Evolutionary conservation across 371 early-diverging fungal genomes (phyloP), one percentile per base, ranked within the genome.

Genomic region (Synchytrium microbalum): DNA sequence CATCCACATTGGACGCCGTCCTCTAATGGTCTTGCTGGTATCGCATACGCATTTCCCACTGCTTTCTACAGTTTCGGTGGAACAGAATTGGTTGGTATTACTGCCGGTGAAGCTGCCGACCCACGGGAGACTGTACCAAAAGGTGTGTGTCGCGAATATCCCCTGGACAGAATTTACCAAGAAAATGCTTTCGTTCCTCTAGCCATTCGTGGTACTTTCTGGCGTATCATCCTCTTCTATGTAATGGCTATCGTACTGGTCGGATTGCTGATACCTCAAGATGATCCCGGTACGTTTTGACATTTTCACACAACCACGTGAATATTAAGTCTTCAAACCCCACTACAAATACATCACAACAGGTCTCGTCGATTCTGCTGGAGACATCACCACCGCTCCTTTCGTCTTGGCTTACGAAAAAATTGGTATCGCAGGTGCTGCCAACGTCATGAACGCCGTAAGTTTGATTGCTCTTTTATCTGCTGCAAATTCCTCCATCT

Each of bases 61-160:
- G 92, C 94, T 23, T 89, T 88, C 56, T 93, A 90, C 71, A 84
- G 87, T n/a, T 92, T 92, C 80, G 91, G 91, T 66, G 94, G 94
- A 27, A 89, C 91, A n/a, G 79, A 79, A 63, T 64, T 79, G 31
- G 73, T 77, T 38, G 85, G 84, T 67, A 75, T 85, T 58, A 82
- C 84, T 54, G 77, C 79, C 1, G 77, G 76, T 10, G 77, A 79
- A 60, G 72, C 72, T 19, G 67, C 64, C 28, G 68, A 77, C 57
- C 79, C 79, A 16, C 53, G 72, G 31, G 64, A 67, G 26, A 74
- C 61, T 30, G 75, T 79, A 0, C n/a, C n/a, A n/a, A n/a, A n/a
- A n/a, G n/a, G n/a, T n/a, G n/a, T n/a, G n/a, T n/a, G n/a, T n/a
- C n/a, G n/a, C n/a, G n/a, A n/a, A n/a, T n/a, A n/a, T n/a, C n/a